Evolutionary conservation across 257 asterid genomes (phyloP).

Genomic region (Scutellaria galericulata): DNA sequence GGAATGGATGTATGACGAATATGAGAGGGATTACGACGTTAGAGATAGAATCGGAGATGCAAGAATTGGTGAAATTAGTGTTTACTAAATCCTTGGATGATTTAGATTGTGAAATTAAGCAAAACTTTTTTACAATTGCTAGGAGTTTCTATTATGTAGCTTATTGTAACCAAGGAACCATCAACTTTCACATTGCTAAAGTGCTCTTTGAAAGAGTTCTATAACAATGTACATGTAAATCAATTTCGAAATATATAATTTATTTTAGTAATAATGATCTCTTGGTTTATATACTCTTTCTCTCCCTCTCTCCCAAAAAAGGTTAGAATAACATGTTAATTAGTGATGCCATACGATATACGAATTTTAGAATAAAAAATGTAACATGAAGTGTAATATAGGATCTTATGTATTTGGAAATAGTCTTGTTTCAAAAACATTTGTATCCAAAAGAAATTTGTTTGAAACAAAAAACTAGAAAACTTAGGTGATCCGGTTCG

Average conservation of each 20-base stretch:
- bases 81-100: constrained; percentile 42
- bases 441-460: too few relatives aligned
- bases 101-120: constrained; percentile 51
- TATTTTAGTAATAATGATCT: not conserved
- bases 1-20: constrained; percentile 24
- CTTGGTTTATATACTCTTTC: too few relatives aligned
- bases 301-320: too few relatives aligned
- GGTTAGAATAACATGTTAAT: too few relatives aligned
- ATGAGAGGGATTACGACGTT: constrained; percentile 33
- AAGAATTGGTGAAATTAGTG: constrained; percentile 56
- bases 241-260: too few relatives aligned
- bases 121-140: constrained; percentile 60
- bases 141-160: constrained; percentile 69
- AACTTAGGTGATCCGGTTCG: too few relatives aligned
- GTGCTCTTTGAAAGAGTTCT: constrained; percentile 71
- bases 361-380: too few relatives aligned
- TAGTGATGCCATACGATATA: too few relatives aligned
- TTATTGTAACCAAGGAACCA: constrained; percentile 53
- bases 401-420: too few relatives aligned
- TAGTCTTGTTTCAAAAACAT: too few relatives aligned
- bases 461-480: too few relatives aligned
- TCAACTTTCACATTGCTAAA: constrained; percentile 62
- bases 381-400: too few relatives aligned
- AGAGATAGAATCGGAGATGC: constrained; percentile 65
- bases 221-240: constrained; percentile 29